Conservation (phyloP, 768 basidiomycete species). For the Lentinula sp. region DNA sequence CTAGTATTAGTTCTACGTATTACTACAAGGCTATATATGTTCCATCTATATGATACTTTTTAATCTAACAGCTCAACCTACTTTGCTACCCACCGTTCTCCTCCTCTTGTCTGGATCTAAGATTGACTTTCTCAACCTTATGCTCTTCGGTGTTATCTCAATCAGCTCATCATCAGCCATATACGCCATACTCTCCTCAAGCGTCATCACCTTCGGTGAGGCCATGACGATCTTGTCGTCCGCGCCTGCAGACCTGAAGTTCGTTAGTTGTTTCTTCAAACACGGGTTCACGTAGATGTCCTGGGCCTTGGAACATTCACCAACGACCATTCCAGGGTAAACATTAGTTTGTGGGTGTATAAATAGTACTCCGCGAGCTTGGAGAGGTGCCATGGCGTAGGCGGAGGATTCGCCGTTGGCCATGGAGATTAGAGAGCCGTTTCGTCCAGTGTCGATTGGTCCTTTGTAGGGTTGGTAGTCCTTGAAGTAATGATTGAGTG, state of each 20-base stretch:
- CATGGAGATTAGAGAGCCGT: conserved; percentile 44
- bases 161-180: conserved; percentile 46
- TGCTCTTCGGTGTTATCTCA: conserved; percentile 36
- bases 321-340: conserved; percentile 47
- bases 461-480: conserved; percentile 39
- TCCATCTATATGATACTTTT: neutral
- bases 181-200: conserved; percentile 42
- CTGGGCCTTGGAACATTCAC: conserved; percentile 38
- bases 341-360: conserved; percentile 38
- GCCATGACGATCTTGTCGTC: conserved; percentile 45
- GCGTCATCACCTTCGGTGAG: conserved; percentile 34
- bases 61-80: neutral
- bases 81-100: conserved; percentile 15
- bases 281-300: conserved; percentile 44
- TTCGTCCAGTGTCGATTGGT: conserved; percentile 39
- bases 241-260: conserved; percentile 40
- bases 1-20: conserved; percentile 18
- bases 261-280: conserved; percentile 43
- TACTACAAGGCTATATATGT: neutral
- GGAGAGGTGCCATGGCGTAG: conserved; percentile 43
- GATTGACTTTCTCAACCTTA: conserved; percentile 37
- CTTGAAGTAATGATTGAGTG: conserved; percentile 49
- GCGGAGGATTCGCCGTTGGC: conserved; percentile 36
- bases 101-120: conserved; percentile 28
- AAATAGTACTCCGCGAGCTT: conserved; percentile 41